These are phyloP conservation scores for Suhomyces pyralidae DNA, from an alignment of 805 yeast species.

Conservation along the genomic window DNA sequence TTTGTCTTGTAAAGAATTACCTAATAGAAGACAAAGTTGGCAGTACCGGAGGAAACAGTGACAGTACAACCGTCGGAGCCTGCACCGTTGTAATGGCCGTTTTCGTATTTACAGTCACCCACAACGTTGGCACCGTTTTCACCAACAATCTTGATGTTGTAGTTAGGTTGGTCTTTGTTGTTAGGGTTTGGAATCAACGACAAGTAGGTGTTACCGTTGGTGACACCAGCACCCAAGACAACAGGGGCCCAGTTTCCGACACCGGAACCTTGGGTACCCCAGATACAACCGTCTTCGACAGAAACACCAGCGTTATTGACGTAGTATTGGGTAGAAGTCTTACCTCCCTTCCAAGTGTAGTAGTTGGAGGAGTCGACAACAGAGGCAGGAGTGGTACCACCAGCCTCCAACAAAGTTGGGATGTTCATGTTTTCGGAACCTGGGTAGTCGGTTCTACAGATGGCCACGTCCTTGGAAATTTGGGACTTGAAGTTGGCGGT, in stretches of 20 bases:
- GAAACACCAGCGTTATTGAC: conserved; percentile 76
- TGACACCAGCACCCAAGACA: conserved; percentile 73
- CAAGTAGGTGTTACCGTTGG: conserved; percentile 58
- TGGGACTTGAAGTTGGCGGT: conserved; percentile 54
- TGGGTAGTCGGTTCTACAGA: conserved; percentile 79
- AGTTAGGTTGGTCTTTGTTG: conserved; percentile 46
- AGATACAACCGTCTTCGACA: conserved; percentile 64
- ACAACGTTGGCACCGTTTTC: conserved; percentile 36
- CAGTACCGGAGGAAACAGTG: conserved; percentile 57
- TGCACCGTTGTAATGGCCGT: conserved; percentile 47
- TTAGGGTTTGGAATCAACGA: conserved; percentile 79
- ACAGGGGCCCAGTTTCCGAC: conserved; percentile 82
- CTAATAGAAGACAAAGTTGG: conserved; percentile 57
- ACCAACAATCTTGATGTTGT: conserved; percentile 43
- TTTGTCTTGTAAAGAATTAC: no score
- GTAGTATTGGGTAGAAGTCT: conserved; percentile 70
- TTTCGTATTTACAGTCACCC: conserved; percentile 43
- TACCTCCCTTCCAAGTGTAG: conserved; percentile 60
- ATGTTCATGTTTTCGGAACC: conserved; percentile 79
- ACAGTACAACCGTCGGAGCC: conserved; percentile 81
- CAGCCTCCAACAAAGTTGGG: conserved; percentile 62
- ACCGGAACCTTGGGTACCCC: conserved; percentile 60
- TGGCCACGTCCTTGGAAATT: conserved; percentile 51
- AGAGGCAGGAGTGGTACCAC: conserved; percentile 49
- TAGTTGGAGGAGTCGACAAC: conserved; percentile 60